phyloP scores from a whole-genome alignment of 2,329 filamentous ascomycete species.

The Dichotomopilus funicola region DNA sequence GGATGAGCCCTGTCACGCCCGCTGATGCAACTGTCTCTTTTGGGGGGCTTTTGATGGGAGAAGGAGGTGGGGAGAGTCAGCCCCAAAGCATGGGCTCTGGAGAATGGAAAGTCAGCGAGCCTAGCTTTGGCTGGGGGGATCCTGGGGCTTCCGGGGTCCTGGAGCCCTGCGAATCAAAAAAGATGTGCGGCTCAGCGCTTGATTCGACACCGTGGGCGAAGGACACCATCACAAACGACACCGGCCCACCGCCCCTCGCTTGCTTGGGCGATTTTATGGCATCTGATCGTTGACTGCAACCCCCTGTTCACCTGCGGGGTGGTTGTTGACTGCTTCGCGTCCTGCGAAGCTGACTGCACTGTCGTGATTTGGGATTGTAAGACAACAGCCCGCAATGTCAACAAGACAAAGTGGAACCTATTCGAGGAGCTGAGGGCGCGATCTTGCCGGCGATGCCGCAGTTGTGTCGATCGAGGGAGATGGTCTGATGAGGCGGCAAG shows the following conservation, averaged over 20 bases:
- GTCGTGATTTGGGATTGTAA: neutral
- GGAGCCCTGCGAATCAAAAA: neutral
- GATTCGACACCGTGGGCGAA: constrained; percentile 10
- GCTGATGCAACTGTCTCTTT: constrained; percentile 5
- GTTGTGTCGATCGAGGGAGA: neutral
- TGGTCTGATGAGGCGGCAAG: neutral
- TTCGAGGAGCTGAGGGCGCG: neutral
- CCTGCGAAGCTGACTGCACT: neutral
- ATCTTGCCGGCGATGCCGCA: neutral
- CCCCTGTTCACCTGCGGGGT: constrained; percentile 3
- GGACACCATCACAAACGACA: constrained; percentile 1
- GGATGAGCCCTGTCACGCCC: constrained; percentile 2
- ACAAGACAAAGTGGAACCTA: neutral
- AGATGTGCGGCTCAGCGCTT: constrained; percentile 1
- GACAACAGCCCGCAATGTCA: neutral
- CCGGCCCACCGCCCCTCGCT: constrained; percentile 16
- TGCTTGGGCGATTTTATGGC: constrained; percentile 15
- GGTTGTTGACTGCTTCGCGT: neutral
- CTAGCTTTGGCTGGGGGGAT: constrained; percentile 5
- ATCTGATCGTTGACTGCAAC: constrained; percentile 5
- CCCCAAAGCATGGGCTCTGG: constrained; percentile 9
- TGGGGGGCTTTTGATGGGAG: constrained; percentile 4
- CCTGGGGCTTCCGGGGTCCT: neutral
- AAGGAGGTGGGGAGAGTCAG: neutral
- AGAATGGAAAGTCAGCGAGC: constrained; percentile 4